phyloP scores from a whole-genome alignment of 148 eudicot genomes.

The Rheum nobile region DNA sequence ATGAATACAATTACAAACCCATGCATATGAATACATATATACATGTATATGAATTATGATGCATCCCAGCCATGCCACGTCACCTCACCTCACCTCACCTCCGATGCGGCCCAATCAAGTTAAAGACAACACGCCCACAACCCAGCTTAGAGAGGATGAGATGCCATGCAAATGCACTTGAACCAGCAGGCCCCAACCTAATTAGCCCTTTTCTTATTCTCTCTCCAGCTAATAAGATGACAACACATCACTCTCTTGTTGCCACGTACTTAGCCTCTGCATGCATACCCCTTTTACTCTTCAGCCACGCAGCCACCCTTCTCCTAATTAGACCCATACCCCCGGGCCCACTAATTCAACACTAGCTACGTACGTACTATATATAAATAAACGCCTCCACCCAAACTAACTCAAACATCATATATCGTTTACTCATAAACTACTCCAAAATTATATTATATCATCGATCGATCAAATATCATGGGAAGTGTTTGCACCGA shows the following conservation, averaged over 20 bases:
- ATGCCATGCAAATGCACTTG: not conserved
- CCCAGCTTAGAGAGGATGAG: not conserved
- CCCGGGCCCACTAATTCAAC: not conserved
- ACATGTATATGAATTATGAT: no score
- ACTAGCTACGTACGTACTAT: not conserved
- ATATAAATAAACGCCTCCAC: not conserved
- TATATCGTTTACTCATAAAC: not conserved
- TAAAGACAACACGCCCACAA: not conserved
- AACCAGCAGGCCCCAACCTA: not conserved
- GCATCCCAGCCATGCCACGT: not conserved
- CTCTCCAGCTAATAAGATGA: not conserved
- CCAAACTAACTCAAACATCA: not conserved
- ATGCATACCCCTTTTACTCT: not conserved
- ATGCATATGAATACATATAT: not conserved
- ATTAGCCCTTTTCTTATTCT: not conserved
- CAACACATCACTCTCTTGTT: not conserved
- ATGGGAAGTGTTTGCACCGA: slow-evolving; percentile 6
- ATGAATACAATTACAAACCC: not conserved
- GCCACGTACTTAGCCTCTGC: slow-evolving; percentile 2
- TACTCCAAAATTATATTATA: not conserved
- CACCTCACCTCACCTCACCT: not conserved
- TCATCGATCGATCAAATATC: not conserved
- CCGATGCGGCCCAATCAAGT: not conserved
- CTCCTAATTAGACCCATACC: not conserved
- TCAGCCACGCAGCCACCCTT: slow-evolving; percentile 6